Evolutionary conservation across 352 stramenopile species (phyloP).

Genomic region (Pythium dissimile): DNA sequence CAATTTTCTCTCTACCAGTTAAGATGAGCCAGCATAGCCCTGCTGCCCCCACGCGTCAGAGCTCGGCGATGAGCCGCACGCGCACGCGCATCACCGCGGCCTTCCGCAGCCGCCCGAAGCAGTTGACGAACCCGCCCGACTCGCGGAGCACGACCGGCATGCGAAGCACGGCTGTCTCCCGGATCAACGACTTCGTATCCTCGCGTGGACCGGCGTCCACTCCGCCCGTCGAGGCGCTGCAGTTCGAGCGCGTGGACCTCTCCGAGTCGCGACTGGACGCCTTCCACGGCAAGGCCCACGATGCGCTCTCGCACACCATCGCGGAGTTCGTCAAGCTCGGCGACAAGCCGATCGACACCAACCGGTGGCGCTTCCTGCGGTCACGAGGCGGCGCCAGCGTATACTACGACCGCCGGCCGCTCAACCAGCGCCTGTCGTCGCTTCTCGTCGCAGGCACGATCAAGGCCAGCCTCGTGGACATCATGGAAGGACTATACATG

Average conservation of each 20-base stretch:
- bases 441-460: constrained; percentile 21
- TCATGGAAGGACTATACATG: constrained; percentile 22
- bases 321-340: constrained; percentile 25
- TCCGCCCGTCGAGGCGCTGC: background rate
- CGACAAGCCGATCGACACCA: constrained; percentile 20
- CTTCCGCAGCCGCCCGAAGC: background rate
- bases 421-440: background rate
- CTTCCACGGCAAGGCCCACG: constrained; percentile 34
- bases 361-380: constrained; percentile 37
- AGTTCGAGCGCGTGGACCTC: constrained; percentile 9
- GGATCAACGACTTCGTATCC: background rate
- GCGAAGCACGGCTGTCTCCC: background rate
- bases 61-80: background rate
- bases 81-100: background rate
- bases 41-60: too few relatives aligned
- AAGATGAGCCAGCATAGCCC: too few relatives aligned
- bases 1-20: too few relatives aligned
- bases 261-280: constrained; percentile 30
- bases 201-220: background rate
- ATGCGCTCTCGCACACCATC: constrained; percentile 32
- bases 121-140: background rate
- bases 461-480: constrained; percentile 7
- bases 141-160: background rate
- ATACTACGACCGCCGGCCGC: constrained; percentile 28
- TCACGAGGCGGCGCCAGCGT: constrained; percentile 27